Evolutionary conservation across 768 basidiomycete species (phyloP), one percentile per base, ranked within the genome.

Genomic region (Phylloporus sp.): DNA sequence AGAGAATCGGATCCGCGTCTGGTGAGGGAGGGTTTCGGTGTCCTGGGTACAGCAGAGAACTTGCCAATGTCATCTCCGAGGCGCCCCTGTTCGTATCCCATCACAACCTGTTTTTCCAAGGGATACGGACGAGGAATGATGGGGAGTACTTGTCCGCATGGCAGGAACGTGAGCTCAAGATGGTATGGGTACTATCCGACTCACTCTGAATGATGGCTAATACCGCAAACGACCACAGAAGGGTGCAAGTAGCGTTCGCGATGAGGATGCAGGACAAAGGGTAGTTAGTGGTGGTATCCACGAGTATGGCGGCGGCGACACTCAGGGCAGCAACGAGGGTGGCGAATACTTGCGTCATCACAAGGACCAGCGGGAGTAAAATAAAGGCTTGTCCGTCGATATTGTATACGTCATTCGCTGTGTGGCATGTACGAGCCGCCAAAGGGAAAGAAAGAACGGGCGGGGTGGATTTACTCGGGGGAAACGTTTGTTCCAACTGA

Each of bases 1-100:
- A 59, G 22, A 34, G 67, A 61, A 54, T 69, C 67, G 39, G 61
- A 59, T 50, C 54, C 56, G 26, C 58, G 55, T 7, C 57, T 57
- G 22, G 61, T 55, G 38, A 65, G 29, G 2, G 62, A 58, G 28
- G 55, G 57, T 4, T 66, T 64, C 41, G 42, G 55, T 11, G 44
- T 52, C 36, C 56, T 54, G 6, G 46, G 18, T 6, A n/a, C 3
- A 16, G 35, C 45, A 46, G 43, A 40, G 53, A 45, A 20, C 32
- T 8, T 47, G 28, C 23, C 24, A 6, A 13, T 12, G 40, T 46
- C 26, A 24, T 32, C 35, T 39, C 45, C 32, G 32, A 32, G 32
- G 6, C 34, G 39, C 11, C 29, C 23, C 18, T 52, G 52, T 45
- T 35, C 44, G 26, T 40, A 18, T n/a, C 15, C 35, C n/a, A 36